A percentile compares a stretch with the other conserved stretches of the same genome.
Conservation (phyloP, 306 rosid genomes). For the Sesbania bispinosa region DNA sequence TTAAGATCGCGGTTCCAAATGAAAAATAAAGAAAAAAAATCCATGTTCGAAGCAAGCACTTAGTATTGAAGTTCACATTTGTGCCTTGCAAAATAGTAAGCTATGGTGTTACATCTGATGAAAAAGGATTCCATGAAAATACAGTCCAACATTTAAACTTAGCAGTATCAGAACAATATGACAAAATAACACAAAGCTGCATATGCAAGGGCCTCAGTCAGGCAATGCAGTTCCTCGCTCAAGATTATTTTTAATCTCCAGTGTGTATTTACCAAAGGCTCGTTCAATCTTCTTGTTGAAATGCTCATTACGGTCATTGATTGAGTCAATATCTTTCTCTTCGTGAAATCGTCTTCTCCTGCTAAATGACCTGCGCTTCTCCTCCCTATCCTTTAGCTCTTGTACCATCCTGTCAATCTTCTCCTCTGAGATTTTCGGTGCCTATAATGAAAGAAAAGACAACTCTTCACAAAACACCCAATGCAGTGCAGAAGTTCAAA, state of each 20-base stretch:
- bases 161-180: background rate
- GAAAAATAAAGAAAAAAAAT: too few species aligned
- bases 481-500: background rate
- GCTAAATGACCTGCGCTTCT: constrained; percentile 79
- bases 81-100: background rate
- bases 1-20: too few species aligned
- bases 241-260: constrained; percentile 97
- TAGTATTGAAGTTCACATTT: background rate
- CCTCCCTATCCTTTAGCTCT: constrained; percentile 83
- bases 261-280: constrained; percentile 93
- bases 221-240: constrained; percentile 99
- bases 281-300: constrained; percentile 98
- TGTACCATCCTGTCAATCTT: constrained; percentile 93
- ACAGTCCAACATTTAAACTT: background rate
- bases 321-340: constrained; percentile 96
- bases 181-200: background rate
- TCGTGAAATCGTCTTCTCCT: constrained; percentile 85
- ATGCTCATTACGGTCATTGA: constrained; percentile 96
- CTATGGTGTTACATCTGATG: constrained; percentile 11
- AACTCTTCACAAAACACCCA: background rate
- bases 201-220: constrained; percentile 47
- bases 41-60: background rate
- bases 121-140: background rate
- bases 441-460: constrained; percentile 43
- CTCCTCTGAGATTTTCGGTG: constrained; percentile 74